These are phyloP conservation scores for Fistulifera pelliculosa DNA, from an alignment of 108 stramenopile genomes.

Conservation along the genomic window DNA sequence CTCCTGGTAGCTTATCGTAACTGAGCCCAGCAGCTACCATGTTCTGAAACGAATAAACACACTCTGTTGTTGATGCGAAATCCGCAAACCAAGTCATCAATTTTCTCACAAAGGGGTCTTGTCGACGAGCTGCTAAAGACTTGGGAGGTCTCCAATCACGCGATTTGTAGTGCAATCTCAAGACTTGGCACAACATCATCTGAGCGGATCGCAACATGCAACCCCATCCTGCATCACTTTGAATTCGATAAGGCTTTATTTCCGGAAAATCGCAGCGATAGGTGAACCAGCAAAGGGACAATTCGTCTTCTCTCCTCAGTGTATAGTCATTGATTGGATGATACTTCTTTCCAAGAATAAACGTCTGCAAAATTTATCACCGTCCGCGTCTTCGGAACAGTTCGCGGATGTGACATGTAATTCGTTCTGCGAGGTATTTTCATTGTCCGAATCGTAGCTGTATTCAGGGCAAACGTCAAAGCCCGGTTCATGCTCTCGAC, in stretches of 20 bases:
- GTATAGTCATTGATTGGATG: slow-evolving; percentile 28
- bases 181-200: slow-evolving; percentile 87
- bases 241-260: slow-evolving; percentile 74
- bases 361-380: slow-evolving; percentile 18
- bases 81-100: slow-evolving; percentile 76
- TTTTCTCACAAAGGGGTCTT: slow-evolving; percentile 30
- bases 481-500: background rate
- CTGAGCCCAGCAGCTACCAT: slow-evolving; percentile 76
- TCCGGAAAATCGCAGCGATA: slow-evolving; percentile 73
- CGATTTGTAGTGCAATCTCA: slow-evolving; percentile 62
- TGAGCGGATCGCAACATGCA: slow-evolving; percentile 97
- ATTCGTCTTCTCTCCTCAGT: slow-evolving; percentile 25
- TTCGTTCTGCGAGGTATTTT: background rate
- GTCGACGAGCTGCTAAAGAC: slow-evolving; percentile 11
- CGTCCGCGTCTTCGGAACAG: background rate
- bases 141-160: slow-evolving; percentile 41
- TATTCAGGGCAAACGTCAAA: slow-evolving; percentile 29
- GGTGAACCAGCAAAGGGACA: slow-evolving; percentile 64
- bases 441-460: slow-evolving; percentile 5
- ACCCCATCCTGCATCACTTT: slow-evolving; percentile 95
- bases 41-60: slow-evolving; percentile 68
- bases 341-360: slow-evolving; percentile 40
- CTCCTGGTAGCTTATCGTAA: slow-evolving; percentile 73
- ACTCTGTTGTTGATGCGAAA: slow-evolving; percentile 42
- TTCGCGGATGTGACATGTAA: background rate